Percentiles rank a stretch among this genome's conserved stretches.
These are phyloP conservation scores for Kodamaea arcana DNA, from an alignment of 1,139 yeast genomes.

Conservation along the genomic window DNA sequence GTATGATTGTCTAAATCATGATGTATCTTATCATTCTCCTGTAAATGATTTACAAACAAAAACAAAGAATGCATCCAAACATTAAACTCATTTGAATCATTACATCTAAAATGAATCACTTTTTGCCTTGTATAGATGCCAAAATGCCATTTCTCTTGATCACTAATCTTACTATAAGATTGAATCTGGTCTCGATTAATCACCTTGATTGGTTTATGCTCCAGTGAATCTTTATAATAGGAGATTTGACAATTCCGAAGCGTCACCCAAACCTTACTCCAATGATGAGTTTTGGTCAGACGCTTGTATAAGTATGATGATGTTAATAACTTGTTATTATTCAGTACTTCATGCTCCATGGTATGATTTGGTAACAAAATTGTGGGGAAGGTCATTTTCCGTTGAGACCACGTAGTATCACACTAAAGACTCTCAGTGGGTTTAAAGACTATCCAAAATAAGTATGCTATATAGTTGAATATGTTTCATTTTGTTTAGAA, in stretches of 20 bases:
- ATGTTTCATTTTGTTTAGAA: too few species aligned
- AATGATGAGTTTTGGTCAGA: constrained; percentile 25
- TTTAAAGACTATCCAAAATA: too few species aligned
- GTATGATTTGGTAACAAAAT: too few species aligned
- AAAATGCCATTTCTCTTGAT: constrained; percentile 33
- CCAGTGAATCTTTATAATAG: constrained; percentile 55
- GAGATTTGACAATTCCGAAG: constrained; percentile 52
- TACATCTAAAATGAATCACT: constrained; percentile 42
- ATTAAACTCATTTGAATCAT: constrained; percentile 27
- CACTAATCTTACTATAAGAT: constrained; percentile 27
- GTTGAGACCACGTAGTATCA: too few species aligned
- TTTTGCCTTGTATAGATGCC: constrained; percentile 38
- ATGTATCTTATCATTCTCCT: too few species aligned
- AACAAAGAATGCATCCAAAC: constrained; percentile 40
- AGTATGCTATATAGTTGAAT: too few species aligned
- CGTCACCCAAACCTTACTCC: constrained; percentile 58
- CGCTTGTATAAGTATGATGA: constrained; percentile 17
- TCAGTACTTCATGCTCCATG: constrained; percentile 1
- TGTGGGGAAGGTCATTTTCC: too few species aligned
- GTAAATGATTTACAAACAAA: constrained; percentile 21
- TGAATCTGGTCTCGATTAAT: constrained; percentile 22
- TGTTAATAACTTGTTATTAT: constrained; percentile 8
- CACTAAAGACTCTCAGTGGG: too few species aligned
- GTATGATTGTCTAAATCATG: too few species aligned
- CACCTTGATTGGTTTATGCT: constrained; percentile 52